Conservation (phyloP, 352 stramenopile genomes). For the Pythium angustatum region DNA sequence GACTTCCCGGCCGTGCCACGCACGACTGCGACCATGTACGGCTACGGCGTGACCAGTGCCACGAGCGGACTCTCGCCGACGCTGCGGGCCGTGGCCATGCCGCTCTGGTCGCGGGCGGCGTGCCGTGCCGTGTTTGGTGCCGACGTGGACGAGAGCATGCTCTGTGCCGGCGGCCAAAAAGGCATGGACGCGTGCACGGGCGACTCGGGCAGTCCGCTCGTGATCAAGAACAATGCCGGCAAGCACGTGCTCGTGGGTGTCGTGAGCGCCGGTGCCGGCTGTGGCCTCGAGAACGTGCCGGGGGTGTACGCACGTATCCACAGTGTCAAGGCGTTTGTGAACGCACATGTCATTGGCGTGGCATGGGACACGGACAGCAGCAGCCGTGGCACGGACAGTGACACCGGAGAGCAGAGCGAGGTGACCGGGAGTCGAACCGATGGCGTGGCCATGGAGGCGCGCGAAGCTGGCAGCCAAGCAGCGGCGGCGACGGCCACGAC, state of each 20-base stretch:
- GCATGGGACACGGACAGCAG: slow-evolving; percentile 2
- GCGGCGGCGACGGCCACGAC: neutral
- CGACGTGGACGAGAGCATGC: no score
- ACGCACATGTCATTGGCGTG: slow-evolving; percentile 6
- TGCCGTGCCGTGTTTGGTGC: slow-evolving; percentile 36
- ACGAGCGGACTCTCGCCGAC: slow-evolving; percentile 22
- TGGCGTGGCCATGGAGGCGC: slow-evolving; percentile 9
- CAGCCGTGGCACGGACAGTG: neutral
- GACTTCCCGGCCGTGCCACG: slow-evolving; percentile 31
- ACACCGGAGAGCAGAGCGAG: neutral
- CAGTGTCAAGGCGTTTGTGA: slow-evolving; percentile 14
- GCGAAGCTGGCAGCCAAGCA: neutral
- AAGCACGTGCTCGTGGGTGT: slow-evolving; percentile 32
- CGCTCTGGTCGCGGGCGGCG: slow-evolving; percentile 24
- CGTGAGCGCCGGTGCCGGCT: slow-evolving; percentile 41
- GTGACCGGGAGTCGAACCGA: neutral
- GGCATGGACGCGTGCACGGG: slow-evolving; percentile 37
- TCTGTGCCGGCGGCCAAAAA: no score
- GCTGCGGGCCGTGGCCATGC: slow-evolving; percentile 30
- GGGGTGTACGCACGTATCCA: slow-evolving; percentile 40
- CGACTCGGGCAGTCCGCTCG: slow-evolving; percentile 39
- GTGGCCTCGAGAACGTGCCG: slow-evolving; percentile 32
- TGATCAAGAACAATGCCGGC: slow-evolving; percentile 18
- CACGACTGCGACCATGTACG: slow-evolving; percentile 32
- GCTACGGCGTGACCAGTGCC: slow-evolving; percentile 25